These are phyloP conservation scores for Mortierella sp. DNA, from an alignment of 371 early-diverging fungal genomes.

Conservation along the genomic window DNA sequence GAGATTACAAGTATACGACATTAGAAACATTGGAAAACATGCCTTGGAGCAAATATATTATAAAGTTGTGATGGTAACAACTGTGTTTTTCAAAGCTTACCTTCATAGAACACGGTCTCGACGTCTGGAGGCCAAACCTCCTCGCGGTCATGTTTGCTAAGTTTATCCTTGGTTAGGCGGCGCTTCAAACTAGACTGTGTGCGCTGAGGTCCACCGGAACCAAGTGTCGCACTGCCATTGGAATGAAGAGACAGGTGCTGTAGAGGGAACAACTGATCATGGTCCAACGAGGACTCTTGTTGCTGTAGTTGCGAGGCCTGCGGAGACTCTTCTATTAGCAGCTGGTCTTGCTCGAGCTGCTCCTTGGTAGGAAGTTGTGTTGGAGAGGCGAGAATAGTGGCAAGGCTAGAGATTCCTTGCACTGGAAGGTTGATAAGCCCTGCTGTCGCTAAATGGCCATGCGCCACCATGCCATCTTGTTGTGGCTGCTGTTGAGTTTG, in stretches of 20 bases:
- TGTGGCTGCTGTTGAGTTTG: constrained; percentile 9
- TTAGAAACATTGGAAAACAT: neutral
- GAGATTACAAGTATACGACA: neutral
- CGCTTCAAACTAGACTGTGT: constrained; percentile 33
- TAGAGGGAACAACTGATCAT: neutral
- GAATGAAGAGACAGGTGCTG: neutral
- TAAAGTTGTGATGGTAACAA: too few relatives aligned
- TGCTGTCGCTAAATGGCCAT: constrained; percentile 38
- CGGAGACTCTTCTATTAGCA: neutral
- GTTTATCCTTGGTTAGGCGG: constrained; percentile 31
- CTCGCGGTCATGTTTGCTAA: constrained; percentile 35
- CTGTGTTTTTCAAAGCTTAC: neutral
- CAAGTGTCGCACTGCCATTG: neutral
- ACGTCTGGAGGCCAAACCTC: constrained; percentile 48
- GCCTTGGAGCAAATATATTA: neutral
- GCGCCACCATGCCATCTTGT: constrained; percentile 9
- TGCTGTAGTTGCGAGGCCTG: neutral
- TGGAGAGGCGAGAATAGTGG: neutral
- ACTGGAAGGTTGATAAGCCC: constrained; percentile 35
- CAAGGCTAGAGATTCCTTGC: constrained; percentile 13
- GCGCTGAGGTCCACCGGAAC: constrained; percentile 21
- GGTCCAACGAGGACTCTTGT: neutral
- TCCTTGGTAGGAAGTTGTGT: neutral
- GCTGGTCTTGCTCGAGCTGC: constrained; percentile 3
- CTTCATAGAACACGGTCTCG: constrained; percentile 44